Conservation (phyloP, 768 basidiomycete species). For the Asterophora lycoperdoides region DNA sequence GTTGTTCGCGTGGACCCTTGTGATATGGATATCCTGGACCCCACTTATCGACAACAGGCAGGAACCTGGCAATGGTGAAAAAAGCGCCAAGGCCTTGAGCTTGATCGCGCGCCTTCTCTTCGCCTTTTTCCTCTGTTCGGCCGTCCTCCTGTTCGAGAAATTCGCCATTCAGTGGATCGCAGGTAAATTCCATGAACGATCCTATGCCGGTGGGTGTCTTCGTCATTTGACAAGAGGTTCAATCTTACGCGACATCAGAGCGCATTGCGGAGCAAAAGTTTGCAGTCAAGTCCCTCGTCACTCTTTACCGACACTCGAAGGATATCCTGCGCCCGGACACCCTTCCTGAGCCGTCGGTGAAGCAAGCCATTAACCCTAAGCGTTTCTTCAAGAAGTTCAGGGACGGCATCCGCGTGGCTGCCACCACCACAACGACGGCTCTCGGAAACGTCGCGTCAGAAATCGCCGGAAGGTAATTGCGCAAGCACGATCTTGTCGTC, state of each 20-base stretch:
- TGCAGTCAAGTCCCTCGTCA: slow-evolving; percentile 64
- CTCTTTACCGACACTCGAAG: slow-evolving; percentile 73
- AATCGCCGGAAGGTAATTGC: slow-evolving; percentile 45
- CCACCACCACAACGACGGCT: slow-evolving; percentile 77
- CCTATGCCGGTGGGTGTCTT: slow-evolving; percentile 35
- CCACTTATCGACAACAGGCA: slow-evolving; percentile 56
- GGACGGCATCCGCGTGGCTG: slow-evolving; percentile 65
- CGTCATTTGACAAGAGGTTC: not conserved
- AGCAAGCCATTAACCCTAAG: slow-evolving; percentile 50
- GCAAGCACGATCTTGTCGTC: not conserved
- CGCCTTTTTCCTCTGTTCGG: slow-evolving; percentile 63
- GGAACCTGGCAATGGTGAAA: slow-evolving; percentile 23
- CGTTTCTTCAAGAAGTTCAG: slow-evolving; percentile 66
- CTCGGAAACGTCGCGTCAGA: slow-evolving; percentile 56
- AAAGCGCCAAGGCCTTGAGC: slow-evolving; percentile 39
- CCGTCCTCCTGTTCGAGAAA: slow-evolving; percentile 76
- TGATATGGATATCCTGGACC: slow-evolving; percentile 68
- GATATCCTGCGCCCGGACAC: slow-evolving; percentile 69
- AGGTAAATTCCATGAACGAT: slow-evolving; percentile 74
- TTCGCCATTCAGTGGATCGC: slow-evolving; percentile 85
- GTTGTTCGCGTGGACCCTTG: slow-evolving; percentile 60
- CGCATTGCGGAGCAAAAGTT: slow-evolving; percentile 82
- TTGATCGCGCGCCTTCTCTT: slow-evolving; percentile 68
- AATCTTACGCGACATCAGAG: slow-evolving; percentile 36
- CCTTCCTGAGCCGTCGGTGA: slow-evolving; percentile 34